phyloP scores from a whole-genome alignment of 805 yeast species.

The Jamesozyma piceae region DNA sequence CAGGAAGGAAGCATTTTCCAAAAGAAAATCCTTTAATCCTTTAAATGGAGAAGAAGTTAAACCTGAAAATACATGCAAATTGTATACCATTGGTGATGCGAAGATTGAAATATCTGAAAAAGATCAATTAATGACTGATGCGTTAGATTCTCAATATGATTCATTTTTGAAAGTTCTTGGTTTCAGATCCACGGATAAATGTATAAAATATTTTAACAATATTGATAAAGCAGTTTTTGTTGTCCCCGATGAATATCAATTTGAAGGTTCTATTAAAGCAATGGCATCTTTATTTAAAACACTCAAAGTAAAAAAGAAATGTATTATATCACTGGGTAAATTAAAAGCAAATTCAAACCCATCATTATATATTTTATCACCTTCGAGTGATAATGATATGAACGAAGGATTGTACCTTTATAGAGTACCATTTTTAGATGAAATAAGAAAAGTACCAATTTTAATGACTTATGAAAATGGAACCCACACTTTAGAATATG shows the following conservation, averaged over 20 bases:
- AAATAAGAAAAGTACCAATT: slow-evolving; percentile 56
- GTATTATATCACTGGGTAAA: slow-evolving; percentile 69
- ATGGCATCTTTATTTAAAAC: slow-evolving; percentile 59
- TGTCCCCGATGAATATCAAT: slow-evolving; percentile 54
- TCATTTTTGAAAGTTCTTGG: slow-evolving; percentile 62
- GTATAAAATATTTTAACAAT: slow-evolving; percentile 43
- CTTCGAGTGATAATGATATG: slow-evolving; percentile 33
- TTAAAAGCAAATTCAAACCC: slow-evolving; percentile 47
- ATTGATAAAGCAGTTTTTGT: slow-evolving; percentile 50
- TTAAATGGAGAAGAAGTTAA: slow-evolving; percentile 38
- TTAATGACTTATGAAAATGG: slow-evolving; percentile 6
- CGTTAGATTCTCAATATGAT: slow-evolving; percentile 26
- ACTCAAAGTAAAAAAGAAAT: slow-evolving; percentile 41
- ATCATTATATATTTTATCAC: slow-evolving; percentile 46
- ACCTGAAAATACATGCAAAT: slow-evolving; percentile 29
- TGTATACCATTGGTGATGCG: slow-evolving; percentile 41
- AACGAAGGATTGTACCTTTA: slow-evolving; percentile 68
- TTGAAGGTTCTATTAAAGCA: slow-evolving; percentile 54
- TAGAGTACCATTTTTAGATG: slow-evolving; percentile 65
- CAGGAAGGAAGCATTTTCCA: slow-evolving; percentile 43
- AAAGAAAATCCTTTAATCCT: slow-evolving; percentile 33
- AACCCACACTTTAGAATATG: slow-evolving; percentile 10
- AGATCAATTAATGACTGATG: slow-evolving; percentile 30
- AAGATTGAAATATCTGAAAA: slow-evolving; percentile 33
- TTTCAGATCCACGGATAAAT: slow-evolving; percentile 40